Evolutionary conservation across 108 stramenopile species (phyloP), one percentile per base, ranked within the genome.

Genomic region (Fragilariopsis cylindrus): DNA sequence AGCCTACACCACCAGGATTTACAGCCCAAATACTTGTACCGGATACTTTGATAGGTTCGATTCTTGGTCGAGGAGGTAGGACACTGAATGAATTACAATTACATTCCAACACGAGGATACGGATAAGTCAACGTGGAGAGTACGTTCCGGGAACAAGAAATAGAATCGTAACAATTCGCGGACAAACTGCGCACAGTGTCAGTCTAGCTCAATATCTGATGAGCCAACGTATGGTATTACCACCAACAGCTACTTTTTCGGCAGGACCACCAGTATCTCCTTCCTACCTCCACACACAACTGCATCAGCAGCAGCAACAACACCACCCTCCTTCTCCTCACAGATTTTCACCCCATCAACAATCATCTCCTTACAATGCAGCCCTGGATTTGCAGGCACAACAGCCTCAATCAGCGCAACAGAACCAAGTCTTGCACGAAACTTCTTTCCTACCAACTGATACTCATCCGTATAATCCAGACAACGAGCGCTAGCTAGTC

Each of bases 141-240:
- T 93, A 76, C 69, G 72, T 91, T 3, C 90, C 88, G 5, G 90
- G 92, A n/a, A 91, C 92, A 11, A 82, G 83, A 41, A 84, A 88
- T 49, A 73, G 92, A 69, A 78, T 90, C 19, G 88, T 91, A 7
- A 91, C 87, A 8, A 88, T 93, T 21, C 81, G 85, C 50, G 92
- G 92, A n/a, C 63, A 85, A 7, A 81, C 88, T 3, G 60, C 85
- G 13, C 79, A 86, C 16, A 83, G 79, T 68, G 86, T 91, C 41
- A 84, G 78, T 41, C 52, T 76, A 41, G 88, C 88, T 15, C 86
- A 88, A 55, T 76, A 63, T 46, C 72, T 87, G 41, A 85, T 91
- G 68, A 87, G 70, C 41, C 85, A 91, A 70, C 84, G 85, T 1
- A 79, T 86, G 71, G 79, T 86, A 3, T 64, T 86, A 48, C 85